A percentile compares a stretch with the other conserved stretches of the same genome.
Evolutionary conservation across 192 early-diverging fungal species (phyloP).

Genomic region (Backusella morwellensis): DNA sequence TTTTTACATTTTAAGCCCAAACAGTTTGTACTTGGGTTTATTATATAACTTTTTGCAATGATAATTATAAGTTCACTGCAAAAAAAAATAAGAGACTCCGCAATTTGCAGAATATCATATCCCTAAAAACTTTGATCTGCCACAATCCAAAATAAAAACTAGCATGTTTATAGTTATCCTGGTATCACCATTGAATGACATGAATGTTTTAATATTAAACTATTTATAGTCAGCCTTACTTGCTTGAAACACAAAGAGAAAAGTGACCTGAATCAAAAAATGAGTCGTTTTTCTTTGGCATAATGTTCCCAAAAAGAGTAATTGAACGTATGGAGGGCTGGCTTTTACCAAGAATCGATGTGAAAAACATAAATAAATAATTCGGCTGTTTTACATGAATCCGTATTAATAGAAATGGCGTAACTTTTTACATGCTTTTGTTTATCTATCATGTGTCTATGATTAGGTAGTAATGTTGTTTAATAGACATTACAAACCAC

Average conservation of each 20-base stretch:
- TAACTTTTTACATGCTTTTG: too few species aligned
- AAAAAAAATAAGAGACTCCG: too few species aligned
- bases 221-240: not conserved
- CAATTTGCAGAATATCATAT: too few species aligned
- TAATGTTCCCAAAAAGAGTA: not conserved
- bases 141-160: not conserved
- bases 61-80: too few species aligned
- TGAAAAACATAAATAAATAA: not conserved
- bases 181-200: not conserved
- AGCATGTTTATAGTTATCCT: not conserved
- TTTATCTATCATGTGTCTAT: not conserved
- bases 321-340: not conserved
- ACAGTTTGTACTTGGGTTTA: too few species aligned
- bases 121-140: not conserved
- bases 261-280: not conserved
- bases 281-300: not conserved
- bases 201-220: not conserved
- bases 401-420: not conserved
- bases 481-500: not conserved
- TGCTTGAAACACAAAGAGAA: not conserved
- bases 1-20: too few species aligned
- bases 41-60: too few species aligned
- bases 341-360: not conserved
- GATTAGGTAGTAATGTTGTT: not conserved
- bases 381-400: not conserved